A percentile compares a stretch with the other conserved stretches of the same genome.
Evolutionary conservation across 768 basidiomycete species (phyloP).

Genomic region (Coprinopsis sp.): DNA sequence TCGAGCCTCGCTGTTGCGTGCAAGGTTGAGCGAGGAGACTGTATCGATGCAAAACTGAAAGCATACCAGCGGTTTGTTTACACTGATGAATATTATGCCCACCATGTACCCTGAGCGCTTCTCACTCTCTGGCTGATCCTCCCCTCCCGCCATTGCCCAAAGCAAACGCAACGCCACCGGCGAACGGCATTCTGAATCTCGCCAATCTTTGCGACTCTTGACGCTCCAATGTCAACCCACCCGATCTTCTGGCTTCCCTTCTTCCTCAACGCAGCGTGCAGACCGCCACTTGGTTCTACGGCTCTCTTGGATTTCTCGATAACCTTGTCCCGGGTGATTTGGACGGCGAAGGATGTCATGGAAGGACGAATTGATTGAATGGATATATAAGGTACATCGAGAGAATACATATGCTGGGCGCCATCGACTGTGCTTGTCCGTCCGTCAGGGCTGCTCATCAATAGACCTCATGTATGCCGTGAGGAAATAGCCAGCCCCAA

Average conservation of each 20-base stretch:
- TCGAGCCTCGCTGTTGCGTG: conserved; percentile 15
- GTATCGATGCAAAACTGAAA: conserved; percentile 5
- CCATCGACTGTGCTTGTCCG: not conserved
- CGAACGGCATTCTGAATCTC: not conserved
- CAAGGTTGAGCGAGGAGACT: conserved; percentile 3
- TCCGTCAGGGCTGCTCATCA: not conserved
- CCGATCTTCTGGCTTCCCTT: conserved; percentile 6
- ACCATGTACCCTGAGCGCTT: not conserved
- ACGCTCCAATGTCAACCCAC: conserved; percentile 3
- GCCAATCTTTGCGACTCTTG: not conserved
- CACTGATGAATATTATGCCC: not conserved
- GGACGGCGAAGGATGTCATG: conserved; percentile 18
- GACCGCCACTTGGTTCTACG: conserved; percentile 7
- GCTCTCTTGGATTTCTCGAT: conserved; percentile 7
- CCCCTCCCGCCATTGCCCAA: not conserved
- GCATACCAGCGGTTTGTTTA: no score
- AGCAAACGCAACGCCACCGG: not conserved
- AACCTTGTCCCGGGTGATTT: conserved; percentile 14
- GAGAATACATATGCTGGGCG: not conserved
- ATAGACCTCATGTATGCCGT: no score
- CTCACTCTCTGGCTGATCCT: not conserved
- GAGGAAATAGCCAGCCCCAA: no score
- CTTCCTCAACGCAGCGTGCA: conserved; percentile 5
- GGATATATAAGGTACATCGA: conserved; percentile 1
- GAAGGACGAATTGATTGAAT: conserved; percentile 15